Base-by-base conservation (phyloP, 1,139 yeast species). In the Pichia sp. region DNA sequence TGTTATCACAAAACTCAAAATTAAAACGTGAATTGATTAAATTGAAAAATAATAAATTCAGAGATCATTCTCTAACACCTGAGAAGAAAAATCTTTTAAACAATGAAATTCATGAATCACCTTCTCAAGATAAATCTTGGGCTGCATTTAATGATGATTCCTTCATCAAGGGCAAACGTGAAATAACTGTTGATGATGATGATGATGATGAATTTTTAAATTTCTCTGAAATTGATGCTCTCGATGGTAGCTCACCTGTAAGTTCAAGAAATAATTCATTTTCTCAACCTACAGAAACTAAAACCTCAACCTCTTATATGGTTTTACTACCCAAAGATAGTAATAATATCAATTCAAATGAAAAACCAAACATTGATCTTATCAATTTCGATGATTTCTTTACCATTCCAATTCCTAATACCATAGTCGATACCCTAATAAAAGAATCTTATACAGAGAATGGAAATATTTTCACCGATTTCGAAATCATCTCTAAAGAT, bases 391-490 rank as follows among this genome's bases (percentile, higher is more conserved):
- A 42, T 35, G 15, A 38, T 12, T 41, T 35, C 26, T 26, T 35
- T 18, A 42, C 46, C 5, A 24, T 45, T 9, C 32, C 31, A 14
- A 5, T 42, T 19, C 23, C 45, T 10, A 20, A 35, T 20, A 18
- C 19, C 3, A 24, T 39, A 14, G 40, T 18, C 5, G 22, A 28
- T 24, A 28, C 25, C n/a, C 15, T 42, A 28, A 6, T 42, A 5
- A 6, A 11, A 12, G 32, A 36, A 15, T 30, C 67, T 40, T 51
- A 68, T 1, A 60, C 59, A 51, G 60, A 55, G 3, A 71, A 71
- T 28, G 60, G 75, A 19, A 71, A 70, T 45, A 58, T 62, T 19
- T 71, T 70, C 45, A 58, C 75, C 46, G 69, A 72, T 32, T 55
- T 78, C 45, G 70, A 72, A 8, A 50, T 76, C n/a, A 49, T 80